A percentile compares a stretch with the other conserved stretches of the same genome.
phyloP scores from a whole-genome alignment of 2,329 filamentous ascomycete species.

The Neoarthrinium moseri region DNA sequence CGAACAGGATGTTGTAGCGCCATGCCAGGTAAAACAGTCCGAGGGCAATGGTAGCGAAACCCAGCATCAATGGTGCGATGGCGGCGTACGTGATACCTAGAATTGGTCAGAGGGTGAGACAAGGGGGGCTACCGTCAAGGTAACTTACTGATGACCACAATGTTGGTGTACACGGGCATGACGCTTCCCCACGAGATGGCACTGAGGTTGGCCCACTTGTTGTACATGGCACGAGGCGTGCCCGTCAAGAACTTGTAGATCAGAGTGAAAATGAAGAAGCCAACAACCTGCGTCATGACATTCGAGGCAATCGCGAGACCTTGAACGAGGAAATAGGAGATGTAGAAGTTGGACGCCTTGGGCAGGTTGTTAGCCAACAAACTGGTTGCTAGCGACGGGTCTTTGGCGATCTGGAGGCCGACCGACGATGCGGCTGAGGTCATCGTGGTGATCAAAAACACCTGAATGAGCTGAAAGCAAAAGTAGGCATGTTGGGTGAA shows the following conservation, averaged over 20 bases:
- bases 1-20: constrained; percentile 87
- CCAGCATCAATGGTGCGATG: constrained; percentile 81
- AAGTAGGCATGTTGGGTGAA: constrained; percentile 93
- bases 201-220: constrained; percentile 70
- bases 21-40: constrained; percentile 83
- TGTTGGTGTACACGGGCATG: constrained; percentile 77
- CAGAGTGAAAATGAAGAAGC: constrained; percentile 71
- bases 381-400: constrained; percentile 60
- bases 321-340: constrained; percentile 92
- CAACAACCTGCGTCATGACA: constrained; percentile 68
- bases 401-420: constrained; percentile 56
- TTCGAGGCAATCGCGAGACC: constrained; percentile 77
- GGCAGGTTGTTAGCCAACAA: constrained; percentile 76
- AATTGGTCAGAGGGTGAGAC: constrained; percentile 15
- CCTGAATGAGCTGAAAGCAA: constrained; percentile 84
- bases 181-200: constrained; percentile 82
- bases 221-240: constrained; percentile 79
- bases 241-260: constrained; percentile 72
- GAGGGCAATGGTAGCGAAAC: constrained; percentile 78
- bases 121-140: background rate
- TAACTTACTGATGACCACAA: constrained; percentile 71
- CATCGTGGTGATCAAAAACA: constrained; percentile 85
- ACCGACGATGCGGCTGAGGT: constrained; percentile 77
- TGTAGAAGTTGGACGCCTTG: constrained; percentile 87
- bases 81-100: constrained; percentile 79